A percentile compares a stretch with the other conserved stretches of the same genome.
Conservation (phyloP, 352 stramenopile genomes). For the Globisporangium solare region DNA sequence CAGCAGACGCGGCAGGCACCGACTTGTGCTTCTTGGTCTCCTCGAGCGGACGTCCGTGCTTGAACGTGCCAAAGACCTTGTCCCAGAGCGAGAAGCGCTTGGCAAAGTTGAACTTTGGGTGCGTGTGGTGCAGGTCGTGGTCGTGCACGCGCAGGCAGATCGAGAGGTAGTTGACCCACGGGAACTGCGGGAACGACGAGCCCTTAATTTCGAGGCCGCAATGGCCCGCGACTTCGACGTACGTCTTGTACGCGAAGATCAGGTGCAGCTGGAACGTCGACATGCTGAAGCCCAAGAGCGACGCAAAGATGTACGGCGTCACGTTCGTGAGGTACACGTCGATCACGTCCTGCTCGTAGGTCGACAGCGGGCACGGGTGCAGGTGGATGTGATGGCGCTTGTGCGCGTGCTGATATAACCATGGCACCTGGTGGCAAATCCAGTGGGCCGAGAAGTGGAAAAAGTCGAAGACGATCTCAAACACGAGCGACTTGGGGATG, state of each 20-base stretch:
- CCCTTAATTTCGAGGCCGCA: conserved; percentile 78
- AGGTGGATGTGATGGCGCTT: conserved; percentile 79
- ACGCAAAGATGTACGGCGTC: conserved; percentile 54
- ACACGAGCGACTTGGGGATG: conserved; percentile 79
- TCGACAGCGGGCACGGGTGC: conserved; percentile 72
- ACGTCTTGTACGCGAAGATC: conserved; percentile 87
- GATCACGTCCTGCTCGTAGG: conserved; percentile 80
- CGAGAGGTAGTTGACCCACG: conserved; percentile 40
- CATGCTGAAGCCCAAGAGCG: conserved; percentile 34
- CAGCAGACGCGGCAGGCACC: too few relatives aligned
- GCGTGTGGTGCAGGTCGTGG: conserved; percentile 84
- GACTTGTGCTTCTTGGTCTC: too few relatives aligned
- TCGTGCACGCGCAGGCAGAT: conserved; percentile 78
- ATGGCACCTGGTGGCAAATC: conserved; percentile 54
- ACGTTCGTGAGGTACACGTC: conserved; percentile 82
- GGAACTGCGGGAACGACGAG: conserved; percentile 84
- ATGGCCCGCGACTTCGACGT: conserved; percentile 85
- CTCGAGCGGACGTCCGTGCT: too few relatives aligned
- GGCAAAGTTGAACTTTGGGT: conserved; percentile 83
- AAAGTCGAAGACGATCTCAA: conserved; percentile 84
- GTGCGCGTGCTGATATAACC: conserved; percentile 78
- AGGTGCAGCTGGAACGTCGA: conserved; percentile 60
- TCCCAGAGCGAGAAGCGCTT: conserved; percentile 89
- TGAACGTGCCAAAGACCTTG: conserved; percentile 77
- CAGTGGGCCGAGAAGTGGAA: conserved; percentile 83